phyloP scores from a whole-genome alignment of 2,329 filamentous ascomycete genomes.

The Aureobasidium zeae region DNA sequence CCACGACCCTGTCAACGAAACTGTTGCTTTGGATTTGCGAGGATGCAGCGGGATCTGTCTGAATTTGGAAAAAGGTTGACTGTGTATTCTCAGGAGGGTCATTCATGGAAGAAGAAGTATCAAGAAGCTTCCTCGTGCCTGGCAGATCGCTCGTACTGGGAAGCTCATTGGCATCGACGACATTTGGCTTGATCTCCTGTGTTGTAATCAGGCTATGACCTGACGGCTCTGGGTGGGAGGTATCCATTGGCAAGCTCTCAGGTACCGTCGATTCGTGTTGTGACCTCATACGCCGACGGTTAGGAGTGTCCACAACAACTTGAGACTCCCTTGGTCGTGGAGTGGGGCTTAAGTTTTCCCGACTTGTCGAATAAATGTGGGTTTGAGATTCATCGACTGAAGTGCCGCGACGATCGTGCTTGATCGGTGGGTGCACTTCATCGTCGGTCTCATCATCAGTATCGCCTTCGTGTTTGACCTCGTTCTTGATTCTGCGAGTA shows the following conservation, averaged over 20 bases:
- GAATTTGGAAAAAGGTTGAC: too few species aligned
- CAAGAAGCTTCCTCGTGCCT: too few species aligned
- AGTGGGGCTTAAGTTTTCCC: constrained; percentile 7
- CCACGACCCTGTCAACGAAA: too few species aligned
- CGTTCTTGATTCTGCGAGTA: not conserved
- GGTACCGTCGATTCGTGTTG: constrained; percentile 1
- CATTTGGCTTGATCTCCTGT: too few species aligned
- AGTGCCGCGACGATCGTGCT: not conserved
- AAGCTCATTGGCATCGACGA: too few species aligned
- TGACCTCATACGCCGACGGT: not conserved
- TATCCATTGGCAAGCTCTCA: constrained; percentile 1
- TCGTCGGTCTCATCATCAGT: constrained; percentile 7
- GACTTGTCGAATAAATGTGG: constrained; percentile 10
- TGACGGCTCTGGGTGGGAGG: not conserved
- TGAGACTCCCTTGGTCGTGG: not conserved
- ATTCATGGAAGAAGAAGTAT: too few species aligned
- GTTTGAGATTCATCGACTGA: constrained; percentile 8
- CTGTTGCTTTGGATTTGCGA: too few species aligned
- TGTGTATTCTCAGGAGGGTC: too few species aligned
- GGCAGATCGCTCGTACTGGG: too few species aligned
- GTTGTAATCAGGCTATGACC: too few species aligned
- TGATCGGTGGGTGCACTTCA: not conserved
- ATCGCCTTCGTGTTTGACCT: constrained; percentile 3
- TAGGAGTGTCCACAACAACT: constrained; percentile 3
- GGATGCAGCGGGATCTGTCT: too few species aligned